phyloP scores from a whole-genome alignment of 108 stramenopile species.

The Aureococcus anophagefferens region DNA sequence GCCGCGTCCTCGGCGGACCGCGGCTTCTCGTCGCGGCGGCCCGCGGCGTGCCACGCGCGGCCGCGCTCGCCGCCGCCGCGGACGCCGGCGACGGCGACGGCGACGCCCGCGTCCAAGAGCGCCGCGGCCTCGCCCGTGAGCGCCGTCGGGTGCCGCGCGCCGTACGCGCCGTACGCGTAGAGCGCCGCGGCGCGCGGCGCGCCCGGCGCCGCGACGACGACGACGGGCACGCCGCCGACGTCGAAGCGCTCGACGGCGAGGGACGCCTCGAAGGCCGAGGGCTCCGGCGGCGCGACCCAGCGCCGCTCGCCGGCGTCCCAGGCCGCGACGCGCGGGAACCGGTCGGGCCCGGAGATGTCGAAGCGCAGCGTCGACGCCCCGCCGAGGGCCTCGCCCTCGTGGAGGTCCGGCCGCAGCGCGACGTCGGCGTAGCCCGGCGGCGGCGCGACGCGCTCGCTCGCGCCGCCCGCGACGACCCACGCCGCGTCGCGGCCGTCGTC shows the following conservation, averaged over 20 bases:
- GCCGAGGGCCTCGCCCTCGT: neutral
- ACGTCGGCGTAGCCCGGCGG: neutral
- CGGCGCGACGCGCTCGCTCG: neutral
- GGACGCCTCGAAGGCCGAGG: no score
- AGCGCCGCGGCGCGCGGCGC: neutral
- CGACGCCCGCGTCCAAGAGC: conserved; percentile 68
- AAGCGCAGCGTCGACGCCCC: neutral
- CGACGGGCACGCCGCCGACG: neutral
- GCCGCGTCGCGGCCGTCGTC: neutral
- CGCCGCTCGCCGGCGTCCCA: neutral
- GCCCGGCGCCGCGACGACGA: neutral
- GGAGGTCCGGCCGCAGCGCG: neutral
- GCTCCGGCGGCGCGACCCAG: neutral
- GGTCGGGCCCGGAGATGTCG: neutral
- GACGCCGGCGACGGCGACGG: conserved; percentile 78
- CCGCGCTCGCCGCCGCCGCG: conserved; percentile 94
- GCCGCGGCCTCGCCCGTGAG: neutral
- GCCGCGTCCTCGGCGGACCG: neutral
- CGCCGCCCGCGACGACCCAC: neutral
- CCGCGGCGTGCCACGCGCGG: conserved; percentile 80
- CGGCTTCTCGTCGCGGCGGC: neutral
- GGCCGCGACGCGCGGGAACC: neutral
- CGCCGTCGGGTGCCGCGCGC: neutral
- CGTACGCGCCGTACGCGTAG: neutral
- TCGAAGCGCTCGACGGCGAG: neutral